These are phyloP conservation scores for Lolium perenne DNA, from an alignment of 176 grass and related monocot genomes.

Conservation along the genomic window DNA sequence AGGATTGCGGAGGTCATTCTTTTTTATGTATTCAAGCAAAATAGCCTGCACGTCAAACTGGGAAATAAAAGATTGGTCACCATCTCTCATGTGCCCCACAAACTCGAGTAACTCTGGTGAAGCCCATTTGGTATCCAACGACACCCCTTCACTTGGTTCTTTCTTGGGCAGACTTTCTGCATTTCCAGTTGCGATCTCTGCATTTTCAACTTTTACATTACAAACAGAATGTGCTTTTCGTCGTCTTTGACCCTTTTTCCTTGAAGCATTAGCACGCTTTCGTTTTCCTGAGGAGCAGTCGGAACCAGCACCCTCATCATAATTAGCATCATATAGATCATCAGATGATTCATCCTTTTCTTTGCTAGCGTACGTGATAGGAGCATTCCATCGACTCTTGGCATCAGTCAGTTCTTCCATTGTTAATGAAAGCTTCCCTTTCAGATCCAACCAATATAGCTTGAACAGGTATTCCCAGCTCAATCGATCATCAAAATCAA, in stretches of 20 bases:
- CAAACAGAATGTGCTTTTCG: slow-evolving; percentile 39
- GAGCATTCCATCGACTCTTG: slow-evolving; percentile 72
- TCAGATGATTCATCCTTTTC: slow-evolving; percentile 84
- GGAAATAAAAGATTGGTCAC: slow-evolving; percentile 68
- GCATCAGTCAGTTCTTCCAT: slow-evolving; percentile 85
- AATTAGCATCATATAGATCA: slow-evolving; percentile 79
- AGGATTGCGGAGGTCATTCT: slow-evolving; percentile 89
- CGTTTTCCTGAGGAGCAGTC: slow-evolving; percentile 65
- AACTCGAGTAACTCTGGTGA: slow-evolving; percentile 88
- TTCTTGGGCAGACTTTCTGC: slow-evolving; percentile 39
- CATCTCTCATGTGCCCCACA: slow-evolving; percentile 79
- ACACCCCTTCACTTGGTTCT: slow-evolving; percentile 47
- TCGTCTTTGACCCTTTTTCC: slow-evolving; percentile 65
- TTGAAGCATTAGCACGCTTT: slow-evolving; percentile 52
- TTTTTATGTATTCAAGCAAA: slow-evolving; percentile 96
- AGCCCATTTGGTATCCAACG: slow-evolving; percentile 69
- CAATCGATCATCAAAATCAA: slow-evolving; percentile 95
- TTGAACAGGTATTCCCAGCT: slow-evolving; percentile 99
- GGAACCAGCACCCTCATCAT: slow-evolving; percentile 82
- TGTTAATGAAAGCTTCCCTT: slow-evolving; percentile 83
- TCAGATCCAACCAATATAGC: slow-evolving; percentile 88
- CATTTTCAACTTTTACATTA: slow-evolving; percentile 47
- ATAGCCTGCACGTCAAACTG: slow-evolving; percentile 90
- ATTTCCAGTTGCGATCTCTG: slow-evolving; percentile 30
- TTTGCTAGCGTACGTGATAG: slow-evolving; percentile 54